Evolutionary conservation across 2,329 filamentous ascomycete species (phyloP).

Genomic region (Aaosphaeria arxii): DNA sequence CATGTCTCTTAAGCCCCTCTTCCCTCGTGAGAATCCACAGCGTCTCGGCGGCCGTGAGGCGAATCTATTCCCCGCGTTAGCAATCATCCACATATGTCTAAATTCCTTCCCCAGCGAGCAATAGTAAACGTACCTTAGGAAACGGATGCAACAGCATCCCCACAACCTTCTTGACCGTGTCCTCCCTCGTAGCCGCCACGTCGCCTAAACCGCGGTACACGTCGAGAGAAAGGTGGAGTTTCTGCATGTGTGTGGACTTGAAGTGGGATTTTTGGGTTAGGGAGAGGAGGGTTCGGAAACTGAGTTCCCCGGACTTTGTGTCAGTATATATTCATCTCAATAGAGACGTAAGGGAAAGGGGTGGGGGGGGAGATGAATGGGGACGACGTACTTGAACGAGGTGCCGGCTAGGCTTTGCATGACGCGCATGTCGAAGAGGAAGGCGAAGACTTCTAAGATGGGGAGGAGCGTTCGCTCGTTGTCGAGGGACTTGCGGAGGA

Average conservation of each 20-base stretch:
- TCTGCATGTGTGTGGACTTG: slow-evolving; percentile 77
- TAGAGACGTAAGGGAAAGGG: no score
- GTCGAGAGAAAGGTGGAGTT: slow-evolving; percentile 75
- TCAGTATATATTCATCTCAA: no score
- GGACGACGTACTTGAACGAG: slow-evolving; percentile 52
- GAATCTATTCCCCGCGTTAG: slow-evolving; percentile 20
- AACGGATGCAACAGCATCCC: slow-evolving; percentile 79
- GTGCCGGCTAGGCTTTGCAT: slow-evolving; percentile 36
- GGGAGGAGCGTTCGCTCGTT: slow-evolving; percentile 73
- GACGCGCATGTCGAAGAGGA: slow-evolving; percentile 56
- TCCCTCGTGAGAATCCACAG: slow-evolving; percentile 37
- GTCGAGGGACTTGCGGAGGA: slow-evolving; percentile 27
- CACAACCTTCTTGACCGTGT: slow-evolving; percentile 66
- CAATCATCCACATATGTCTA: background rate
- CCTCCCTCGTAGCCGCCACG: slow-evolving; percentile 49
- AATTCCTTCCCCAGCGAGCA: no score
- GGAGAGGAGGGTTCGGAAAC: slow-evolving; percentile 63
- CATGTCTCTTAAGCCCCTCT: slow-evolving; percentile 31
- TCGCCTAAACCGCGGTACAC: slow-evolving; percentile 70
- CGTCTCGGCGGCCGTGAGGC: slow-evolving; percentile 40
- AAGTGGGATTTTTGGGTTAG: slow-evolving; percentile 75
- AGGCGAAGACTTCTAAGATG: slow-evolving; percentile 72
- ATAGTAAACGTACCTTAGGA: slow-evolving; percentile 60
- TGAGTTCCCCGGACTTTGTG: slow-evolving; percentile 11
- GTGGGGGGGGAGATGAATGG: no score